phyloP scores from a whole-genome alignment of 305 asterid genomes.

The Fraxinus floribunda region DNA sequence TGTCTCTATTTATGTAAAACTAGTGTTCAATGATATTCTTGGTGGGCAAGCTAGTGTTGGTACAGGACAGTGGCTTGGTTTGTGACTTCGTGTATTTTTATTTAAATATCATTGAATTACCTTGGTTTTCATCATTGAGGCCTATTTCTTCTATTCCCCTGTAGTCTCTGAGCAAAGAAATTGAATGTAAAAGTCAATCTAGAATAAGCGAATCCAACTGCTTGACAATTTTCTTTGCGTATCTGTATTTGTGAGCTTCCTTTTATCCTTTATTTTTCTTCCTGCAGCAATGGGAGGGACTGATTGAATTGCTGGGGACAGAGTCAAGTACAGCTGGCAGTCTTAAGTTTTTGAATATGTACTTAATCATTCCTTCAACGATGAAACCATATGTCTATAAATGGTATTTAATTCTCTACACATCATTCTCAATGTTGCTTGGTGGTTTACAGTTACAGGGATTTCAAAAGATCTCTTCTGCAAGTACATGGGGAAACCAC shows the following conservation, averaged over 20 bases:
- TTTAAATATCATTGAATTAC: background rate
- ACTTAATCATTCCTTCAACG: conserved; percentile 19
- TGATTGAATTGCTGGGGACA: conserved; percentile 77
- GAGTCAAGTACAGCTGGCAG: conserved; percentile 84
- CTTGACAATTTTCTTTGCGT: conserved; percentile 10
- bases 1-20: background rate
- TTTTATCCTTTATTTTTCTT: conserved; percentile 16
- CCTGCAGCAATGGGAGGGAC: conserved; percentile 97
- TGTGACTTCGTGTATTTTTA: background rate
- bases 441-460: conserved; percentile 68
- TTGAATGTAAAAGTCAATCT: background rate
- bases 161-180: conserved; percentile 3
- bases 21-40: background rate
- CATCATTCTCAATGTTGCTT: conserved; percentile 16
- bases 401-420: conserved; percentile 2
- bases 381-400: background rate
- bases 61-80: background rate
- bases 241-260: conserved; percentile 2
- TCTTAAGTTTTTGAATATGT: conserved; percentile 89
- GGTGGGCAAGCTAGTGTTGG: background rate
- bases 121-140: background rate
- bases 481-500: conserved; percentile 59
- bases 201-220: conserved; percentile 8
- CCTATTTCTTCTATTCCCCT: background rate
- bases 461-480: conserved; percentile 79